A percentile compares a stretch with the other conserved stretches of the same genome.
phyloP scores from a whole-genome alignment of 176 grass and related monocot genomes.

The Themeda triandra region DNA sequence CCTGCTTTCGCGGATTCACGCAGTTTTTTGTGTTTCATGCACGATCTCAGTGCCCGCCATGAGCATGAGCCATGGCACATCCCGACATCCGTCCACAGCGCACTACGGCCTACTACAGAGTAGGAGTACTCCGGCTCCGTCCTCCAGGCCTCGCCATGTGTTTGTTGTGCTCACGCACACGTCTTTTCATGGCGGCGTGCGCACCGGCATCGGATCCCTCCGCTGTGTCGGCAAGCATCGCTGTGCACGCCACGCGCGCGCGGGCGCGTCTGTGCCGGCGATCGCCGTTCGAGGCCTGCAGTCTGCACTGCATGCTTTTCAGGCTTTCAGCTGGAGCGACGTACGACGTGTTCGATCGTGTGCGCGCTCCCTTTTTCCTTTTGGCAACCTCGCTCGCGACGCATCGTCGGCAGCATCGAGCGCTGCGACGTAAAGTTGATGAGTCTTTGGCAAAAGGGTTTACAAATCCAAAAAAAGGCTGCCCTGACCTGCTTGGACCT shows the following conservation, averaged over 20 bases:
- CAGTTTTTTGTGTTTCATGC: no score
- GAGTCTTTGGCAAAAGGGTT: no score
- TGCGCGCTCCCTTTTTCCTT: background rate
- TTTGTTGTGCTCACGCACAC: background rate
- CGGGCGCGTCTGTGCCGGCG: background rate
- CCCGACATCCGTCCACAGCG: background rate
- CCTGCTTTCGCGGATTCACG: background rate
- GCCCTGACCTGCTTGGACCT: background rate
- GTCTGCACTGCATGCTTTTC: background rate
- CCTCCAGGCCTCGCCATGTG: background rate
- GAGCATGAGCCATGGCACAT: background rate
- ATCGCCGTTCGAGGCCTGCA: background rate
- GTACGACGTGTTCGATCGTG: background rate
- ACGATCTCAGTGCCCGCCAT: background rate
- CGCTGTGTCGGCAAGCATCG: background rate
- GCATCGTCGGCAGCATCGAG: background rate
- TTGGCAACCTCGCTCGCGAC: background rate
- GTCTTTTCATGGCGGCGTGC: constrained; percentile 10
- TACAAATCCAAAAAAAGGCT: background rate
- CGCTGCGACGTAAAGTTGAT: background rate
- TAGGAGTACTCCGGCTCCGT: no score
- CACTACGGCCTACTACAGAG: no score
- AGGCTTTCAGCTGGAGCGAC: background rate
- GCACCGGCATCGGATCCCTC: constrained; percentile 3
- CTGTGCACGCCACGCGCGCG: background rate